These are phyloP conservation scores for Pichia thaimueangensis DNA, from an alignment of 805 yeast genomes.

Conservation along the genomic window DNA sequence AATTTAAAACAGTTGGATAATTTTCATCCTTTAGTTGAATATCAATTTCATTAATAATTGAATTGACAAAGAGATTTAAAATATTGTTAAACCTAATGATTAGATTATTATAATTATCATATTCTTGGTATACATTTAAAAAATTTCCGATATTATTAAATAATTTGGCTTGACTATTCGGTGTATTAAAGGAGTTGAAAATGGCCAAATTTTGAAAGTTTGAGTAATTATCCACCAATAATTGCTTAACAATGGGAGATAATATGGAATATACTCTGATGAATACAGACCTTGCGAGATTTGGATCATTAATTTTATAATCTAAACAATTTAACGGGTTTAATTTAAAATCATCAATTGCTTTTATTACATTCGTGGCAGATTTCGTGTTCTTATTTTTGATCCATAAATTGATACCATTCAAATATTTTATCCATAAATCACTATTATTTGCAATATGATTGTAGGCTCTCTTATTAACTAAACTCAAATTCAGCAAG, in stretches of 20 bases:
- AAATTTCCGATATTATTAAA: constrained; percentile 27
- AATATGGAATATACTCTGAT: constrained; percentile 23
- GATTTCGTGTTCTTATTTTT: neutral
- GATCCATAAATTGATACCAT: constrained; percentile 22
- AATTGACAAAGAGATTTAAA: constrained; percentile 64
- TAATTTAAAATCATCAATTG: constrained; percentile 8
- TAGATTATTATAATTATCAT: constrained; percentile 23
- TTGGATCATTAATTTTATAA: constrained; percentile 19
- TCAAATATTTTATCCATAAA: constrained; percentile 25
- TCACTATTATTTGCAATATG: constrained; percentile 16
- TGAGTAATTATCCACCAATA: constrained; percentile 29
- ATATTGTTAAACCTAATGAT: constrained; percentile 41
- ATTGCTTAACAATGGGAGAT: constrained; percentile 26
- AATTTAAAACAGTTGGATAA: constrained; percentile 30
- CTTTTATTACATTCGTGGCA: neutral
- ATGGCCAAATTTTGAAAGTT: constrained; percentile 28
- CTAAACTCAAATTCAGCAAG: constrained; percentile 23
- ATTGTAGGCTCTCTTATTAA: constrained; percentile 25
- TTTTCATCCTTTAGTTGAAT: constrained; percentile 44
- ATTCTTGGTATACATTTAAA: constrained; percentile 20
- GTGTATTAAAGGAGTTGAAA: constrained; percentile 27
- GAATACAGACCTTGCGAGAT: constrained; percentile 23
- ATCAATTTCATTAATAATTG: constrained; percentile 64
- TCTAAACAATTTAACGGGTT: constrained; percentile 25
- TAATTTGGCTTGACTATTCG: constrained; percentile 27